A percentile compares a stretch with the other conserved stretches of the same genome.
phyloP scores from a whole-genome alignment of 164 flowering plant genomes.

The Stephania yunnanensis region DNA sequence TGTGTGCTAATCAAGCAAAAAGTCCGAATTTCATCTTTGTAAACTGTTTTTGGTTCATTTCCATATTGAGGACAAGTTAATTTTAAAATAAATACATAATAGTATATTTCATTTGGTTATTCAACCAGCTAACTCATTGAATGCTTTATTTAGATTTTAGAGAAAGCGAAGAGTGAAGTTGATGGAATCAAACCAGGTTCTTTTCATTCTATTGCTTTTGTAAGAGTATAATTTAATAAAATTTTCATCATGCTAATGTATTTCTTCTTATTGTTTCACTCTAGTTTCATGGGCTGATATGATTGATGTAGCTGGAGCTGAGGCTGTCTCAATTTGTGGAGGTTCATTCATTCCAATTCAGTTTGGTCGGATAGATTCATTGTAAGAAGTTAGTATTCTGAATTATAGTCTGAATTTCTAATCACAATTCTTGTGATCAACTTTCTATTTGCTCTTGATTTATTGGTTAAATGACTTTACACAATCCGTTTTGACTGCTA shows the following conservation, averaged over 20 bases:
- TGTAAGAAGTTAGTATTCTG: slow-evolving; percentile 31
- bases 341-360: slow-evolving; percentile 72
- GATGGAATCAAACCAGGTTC: slow-evolving; percentile 56
- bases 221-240: neutral
- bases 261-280: slow-evolving; percentile 11
- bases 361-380: slow-evolving; percentile 73
- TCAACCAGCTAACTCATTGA: slow-evolving; percentile 30
- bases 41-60: neutral
- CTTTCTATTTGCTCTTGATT: neutral
- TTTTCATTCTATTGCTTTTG: slow-evolving; percentile 1
- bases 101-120: slow-evolving; percentile 8
- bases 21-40: slow-evolving; percentile 20
- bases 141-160: slow-evolving; percentile 54
- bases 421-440: neutral
- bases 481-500: neutral
- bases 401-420: neutral
- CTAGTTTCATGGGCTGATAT: slow-evolving; percentile 90
- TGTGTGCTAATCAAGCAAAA: too few relatives aligned
- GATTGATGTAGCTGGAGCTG: slow-evolving; percentile 89
- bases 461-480: neutral
- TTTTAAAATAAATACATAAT: slow-evolving; percentile 5
- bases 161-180: slow-evolving; percentile 63
- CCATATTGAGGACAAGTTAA: neutral
- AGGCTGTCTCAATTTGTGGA: slow-evolving; percentile 82
- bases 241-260: slow-evolving; percentile 9